A percentile compares a stretch with the other conserved stretches of the same genome.
These are phyloP conservation scores for Fusarium camptoceras DNA, from an alignment of 2,329 filamentous ascomycete species.

Conservation along the genomic window DNA sequence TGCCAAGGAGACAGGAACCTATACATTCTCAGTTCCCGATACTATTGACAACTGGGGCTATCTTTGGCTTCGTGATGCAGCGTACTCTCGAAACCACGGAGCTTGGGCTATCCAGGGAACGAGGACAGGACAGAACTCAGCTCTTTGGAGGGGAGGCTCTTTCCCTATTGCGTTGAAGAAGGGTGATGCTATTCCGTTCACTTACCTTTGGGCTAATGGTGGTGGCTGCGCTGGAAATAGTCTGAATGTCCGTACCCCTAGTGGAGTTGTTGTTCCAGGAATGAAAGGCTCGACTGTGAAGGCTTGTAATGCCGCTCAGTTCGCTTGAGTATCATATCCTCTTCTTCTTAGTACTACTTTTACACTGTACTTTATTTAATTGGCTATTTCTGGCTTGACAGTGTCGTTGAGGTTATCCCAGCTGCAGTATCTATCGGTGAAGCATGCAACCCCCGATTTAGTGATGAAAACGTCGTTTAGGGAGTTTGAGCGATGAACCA, in stretches of 20 bases:
- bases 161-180: neutral
- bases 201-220: neutral
- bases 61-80: neutral
- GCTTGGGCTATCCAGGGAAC: neutral
- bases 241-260: neutral
- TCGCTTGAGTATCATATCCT: neutral
- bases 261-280: neutral
- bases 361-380: neutral
- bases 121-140: rapidly evolving
- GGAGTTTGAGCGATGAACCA: neutral
- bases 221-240: constrained; percentile 1
- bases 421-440: neutral
- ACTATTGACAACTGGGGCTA: neutral
- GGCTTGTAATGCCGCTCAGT: neutral
- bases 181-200: neutral
- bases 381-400: neutral
- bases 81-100: neutral
- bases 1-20: neutral
- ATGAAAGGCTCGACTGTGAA: neutral
- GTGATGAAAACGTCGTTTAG: constrained; percentile 4
- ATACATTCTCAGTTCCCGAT: neutral
- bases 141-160: neutral
- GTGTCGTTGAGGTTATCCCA: constrained; percentile 1
- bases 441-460: neutral
- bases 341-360: no score